Base-by-base conservation (phyloP, 192 early-diverging fungal genomes). In the Backusella circina region DNA sequence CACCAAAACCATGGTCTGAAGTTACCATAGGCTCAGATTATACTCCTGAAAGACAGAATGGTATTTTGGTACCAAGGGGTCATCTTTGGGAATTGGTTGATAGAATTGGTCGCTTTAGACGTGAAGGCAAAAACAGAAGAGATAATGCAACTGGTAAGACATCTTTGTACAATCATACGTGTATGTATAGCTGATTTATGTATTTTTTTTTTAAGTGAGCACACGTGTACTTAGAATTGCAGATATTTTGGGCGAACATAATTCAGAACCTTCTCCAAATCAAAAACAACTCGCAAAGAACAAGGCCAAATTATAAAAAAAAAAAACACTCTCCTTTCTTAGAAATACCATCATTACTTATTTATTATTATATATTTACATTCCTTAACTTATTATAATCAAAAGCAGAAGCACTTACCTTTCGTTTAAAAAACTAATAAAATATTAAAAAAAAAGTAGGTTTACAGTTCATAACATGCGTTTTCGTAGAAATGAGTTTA, bases 51-150 rank as follows among this genome's bases (percentile, higher is more conserved):
- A 72, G 79, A 41, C 41, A 82, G 26, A 80, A 84, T 31, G 87
- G 87, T 7, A 75, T 75, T 9, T 73, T 92, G 26, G 76, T 82
- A 39, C 87, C 91, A 21, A 79, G 82, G 21, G 93, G 92, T 3
- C 71, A 83, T 47, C 82, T 94, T 54, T 95, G 94, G 94, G 90
- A 93, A 38, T 79, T 94, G 54, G 93, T 93, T 66, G 93, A 95
- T 77, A 84, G 88, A 28, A 93, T 95, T 77, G 91, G 94, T 13
- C 86, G 83, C 21, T 94, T 92, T 68, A 77, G 94, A 76, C 84
- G 94, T 65, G 94, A 95, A 82, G 94, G 94, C 70, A 95, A 95
- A 78, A 94, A 95, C 72, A 84, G 94, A 35, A 82, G 94, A 65
- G 94, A 95, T 75, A 95, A 93, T 77, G 90, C 89, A 10, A 93